Percentiles rank a stretch among this genome's conserved stretches.
Conservation (phyloP, 2,329 filamentous ascomycete genomes). For the Ilyonectria sp. region DNA sequence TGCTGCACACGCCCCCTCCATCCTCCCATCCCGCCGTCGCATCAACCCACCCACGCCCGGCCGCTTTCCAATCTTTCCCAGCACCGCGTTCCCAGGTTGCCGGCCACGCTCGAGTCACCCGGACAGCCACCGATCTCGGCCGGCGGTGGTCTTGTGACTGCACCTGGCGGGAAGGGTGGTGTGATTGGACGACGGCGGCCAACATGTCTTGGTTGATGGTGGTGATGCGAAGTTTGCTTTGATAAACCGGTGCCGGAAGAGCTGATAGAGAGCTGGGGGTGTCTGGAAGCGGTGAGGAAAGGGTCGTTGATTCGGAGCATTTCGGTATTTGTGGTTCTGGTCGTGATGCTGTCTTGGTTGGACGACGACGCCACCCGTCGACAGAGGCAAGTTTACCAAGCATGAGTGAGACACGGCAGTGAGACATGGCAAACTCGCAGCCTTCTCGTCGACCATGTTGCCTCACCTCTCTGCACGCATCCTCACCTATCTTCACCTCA, state of each 20-base stretch:
- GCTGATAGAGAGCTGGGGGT: not conserved
- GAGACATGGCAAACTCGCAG: slow-evolving; percentile 4
- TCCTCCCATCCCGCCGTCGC: slow-evolving; percentile 22
- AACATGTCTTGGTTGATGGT: slow-evolving; percentile 19
- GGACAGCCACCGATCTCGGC: slow-evolving; percentile 27
- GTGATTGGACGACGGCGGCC: slow-evolving; percentile 15
- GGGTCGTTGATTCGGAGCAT: not conserved
- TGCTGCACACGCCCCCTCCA: slow-evolving; percentile 33
- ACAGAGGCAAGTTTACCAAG: slow-evolving; percentile 1
- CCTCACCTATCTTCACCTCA: slow-evolving; percentile 7
- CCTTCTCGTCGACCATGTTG: not conserved
- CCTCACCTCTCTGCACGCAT: not conserved
- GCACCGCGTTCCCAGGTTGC: slow-evolving; percentile 1
- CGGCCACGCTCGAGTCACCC: slow-evolving; percentile 19
- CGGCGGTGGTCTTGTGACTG: slow-evolving; percentile 24
- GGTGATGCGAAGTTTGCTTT: not conserved
- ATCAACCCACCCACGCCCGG: slow-evolving; percentile 14
- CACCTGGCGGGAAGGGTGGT: slow-evolving; percentile 5
- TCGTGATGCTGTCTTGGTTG: not conserved
- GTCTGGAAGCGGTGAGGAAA: not conserved
- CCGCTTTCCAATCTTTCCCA: not conserved
- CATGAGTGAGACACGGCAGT: not conserved
- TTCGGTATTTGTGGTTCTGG: not conserved
- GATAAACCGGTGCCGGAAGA: not conserved
- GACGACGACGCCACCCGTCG: not conserved